Conservation (phyloP, 2,329 filamentous ascomycete species). For the Xylariaceae sp. region DNA sequence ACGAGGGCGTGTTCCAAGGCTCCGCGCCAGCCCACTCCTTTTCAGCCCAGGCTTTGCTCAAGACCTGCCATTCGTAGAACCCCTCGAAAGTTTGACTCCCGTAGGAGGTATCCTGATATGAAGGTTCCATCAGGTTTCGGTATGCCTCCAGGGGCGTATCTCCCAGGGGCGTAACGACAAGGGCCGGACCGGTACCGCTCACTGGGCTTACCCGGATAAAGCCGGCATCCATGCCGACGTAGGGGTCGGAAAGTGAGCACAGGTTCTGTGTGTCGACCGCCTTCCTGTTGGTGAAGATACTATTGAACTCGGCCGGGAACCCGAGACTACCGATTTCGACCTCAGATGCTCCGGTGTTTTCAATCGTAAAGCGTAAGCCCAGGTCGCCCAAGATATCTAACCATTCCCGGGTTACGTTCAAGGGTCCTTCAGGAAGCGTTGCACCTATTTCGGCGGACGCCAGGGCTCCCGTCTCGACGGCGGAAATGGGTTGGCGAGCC, state of each 20-base stretch:
- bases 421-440: constrained; percentile 44
- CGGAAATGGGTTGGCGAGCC: constrained; percentile 41
- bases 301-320: constrained; percentile 64
- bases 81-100: constrained; percentile 61
- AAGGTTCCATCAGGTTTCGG: constrained; percentile 52
- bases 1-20: constrained; percentile 60
- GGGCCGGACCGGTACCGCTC: constrained; percentile 53
- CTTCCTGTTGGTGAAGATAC: constrained; percentile 57
- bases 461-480: constrained; percentile 35
- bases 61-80: constrained; percentile 62
- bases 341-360: constrained; percentile 43
- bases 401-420: constrained; percentile 57
- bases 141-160: constrained; percentile 57
- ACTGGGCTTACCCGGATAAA: constrained; percentile 58
- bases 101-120: constrained; percentile 45
- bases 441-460: constrained; percentile 45
- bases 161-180: constrained; percentile 57
- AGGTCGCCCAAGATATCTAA: constrained; percentile 51
- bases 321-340: constrained; percentile 61
- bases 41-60: constrained; percentile 57
- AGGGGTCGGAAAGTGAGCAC: constrained; percentile 61
- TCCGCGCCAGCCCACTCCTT: constrained; percentile 53
- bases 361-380: constrained; percentile 53
- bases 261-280: constrained; percentile 51
- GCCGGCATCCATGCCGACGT: constrained; percentile 62